Evolutionary conservation across 495 filamentous ascomycete genomes (phyloP), one percentile per base, ranked within the genome.

Genomic region (Penicillium alfredii): DNA sequence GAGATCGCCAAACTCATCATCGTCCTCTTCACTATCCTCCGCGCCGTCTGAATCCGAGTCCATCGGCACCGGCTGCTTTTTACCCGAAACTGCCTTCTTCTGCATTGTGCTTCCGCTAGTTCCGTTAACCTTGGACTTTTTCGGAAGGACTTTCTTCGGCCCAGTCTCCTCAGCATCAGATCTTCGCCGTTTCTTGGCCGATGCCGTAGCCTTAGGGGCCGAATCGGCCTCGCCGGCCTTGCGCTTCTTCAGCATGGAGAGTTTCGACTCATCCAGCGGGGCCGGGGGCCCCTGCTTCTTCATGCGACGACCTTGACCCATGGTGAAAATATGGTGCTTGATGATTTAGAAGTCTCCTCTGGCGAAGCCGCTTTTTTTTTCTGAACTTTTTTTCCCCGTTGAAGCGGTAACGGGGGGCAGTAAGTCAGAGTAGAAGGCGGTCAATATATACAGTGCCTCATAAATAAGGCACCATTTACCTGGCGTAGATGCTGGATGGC

Each of bases 281-380:
- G 79, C 74, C 19, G 93, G 93, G 42, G 84, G 75, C 22, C 87
- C 93, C 71, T 98, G 92, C 66, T 97, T 95, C 58, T 84, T 81
- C 82, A 95, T 90, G 45, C 92, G 88, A 51, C 88, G 85, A 45
- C 87, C 84, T 40, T 76, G 70, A 65, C 89, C 89, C 89, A 95
- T 96, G 58, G 60, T 79, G 57, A 57, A 36, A 36, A 33, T 40
- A 27, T 39, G 39, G 32, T 40, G 42, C 47, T 39, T 50, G 43
- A 52, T 39, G 36, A 29, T 51, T 51, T 34, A 17, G 19, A 21
- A 39, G 30, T 42, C 34, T 42, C 30, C 34, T 37, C n/a, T 35
- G 31, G 37, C 40, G 38, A 31, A 35, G 22, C 18, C 35, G 37
- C 42, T 49, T 54, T 53, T 63, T 58, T 49, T 53, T 42, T 48